Evolutionary conservation across 441 rosid species (phyloP).

Genomic region (Pelargonium cotyledonis): DNA sequence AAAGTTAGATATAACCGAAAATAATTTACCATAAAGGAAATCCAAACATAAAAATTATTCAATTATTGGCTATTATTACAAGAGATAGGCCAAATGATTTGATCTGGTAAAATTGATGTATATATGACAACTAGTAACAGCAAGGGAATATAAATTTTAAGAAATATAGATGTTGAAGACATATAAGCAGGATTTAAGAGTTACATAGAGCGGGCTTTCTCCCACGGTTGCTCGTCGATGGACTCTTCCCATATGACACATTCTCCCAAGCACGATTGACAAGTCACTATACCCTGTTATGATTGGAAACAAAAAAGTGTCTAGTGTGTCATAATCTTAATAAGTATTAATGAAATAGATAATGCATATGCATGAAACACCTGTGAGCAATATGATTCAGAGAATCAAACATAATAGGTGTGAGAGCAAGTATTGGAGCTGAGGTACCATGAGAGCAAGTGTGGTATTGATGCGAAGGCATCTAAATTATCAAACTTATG

Average conservation of each 20-base stretch:
- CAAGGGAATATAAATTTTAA: not conserved
- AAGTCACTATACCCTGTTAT: slow-evolving; percentile 73
- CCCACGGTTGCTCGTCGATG: slow-evolving; percentile 92
- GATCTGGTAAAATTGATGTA: not conserved
- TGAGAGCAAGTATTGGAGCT: too few species aligned
- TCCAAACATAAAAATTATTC: too few species aligned
- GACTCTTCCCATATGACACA: slow-evolving; percentile 96
- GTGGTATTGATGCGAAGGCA: too few species aligned
- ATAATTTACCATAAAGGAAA: too few species aligned
- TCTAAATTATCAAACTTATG: too few species aligned
- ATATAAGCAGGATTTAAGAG: slow-evolving; percentile 8
- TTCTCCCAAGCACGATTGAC: slow-evolving; percentile 76
- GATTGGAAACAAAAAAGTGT: not conserved
- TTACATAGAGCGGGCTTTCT: slow-evolving; percentile 82
- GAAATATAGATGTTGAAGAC: not conserved
- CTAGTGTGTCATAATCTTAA: not conserved
- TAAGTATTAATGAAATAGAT: too few species aligned
- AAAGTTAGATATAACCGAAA: too few species aligned
- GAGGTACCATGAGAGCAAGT: too few species aligned
- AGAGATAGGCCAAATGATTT: not conserved
- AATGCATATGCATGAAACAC: not conserved
- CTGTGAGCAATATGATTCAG: not conserved
- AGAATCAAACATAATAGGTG: too few species aligned
- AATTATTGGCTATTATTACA: too few species aligned
- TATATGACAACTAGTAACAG: not conserved